Evolutionary conservation across 768 basidiomycete species (phyloP).

Genomic region (Tulasnella sp.): DNA sequence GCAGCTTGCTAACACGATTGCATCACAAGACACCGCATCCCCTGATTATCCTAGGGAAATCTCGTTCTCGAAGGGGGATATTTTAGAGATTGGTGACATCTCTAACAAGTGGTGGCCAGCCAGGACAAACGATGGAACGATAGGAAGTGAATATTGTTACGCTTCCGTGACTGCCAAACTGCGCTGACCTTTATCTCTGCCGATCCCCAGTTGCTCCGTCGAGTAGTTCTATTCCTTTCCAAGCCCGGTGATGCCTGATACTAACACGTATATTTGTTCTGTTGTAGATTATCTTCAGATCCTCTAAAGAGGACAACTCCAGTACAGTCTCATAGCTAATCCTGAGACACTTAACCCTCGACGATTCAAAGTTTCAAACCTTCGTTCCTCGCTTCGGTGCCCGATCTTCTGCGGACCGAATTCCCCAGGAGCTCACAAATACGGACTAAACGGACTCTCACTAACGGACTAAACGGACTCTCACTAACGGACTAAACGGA

Average conservation of each 20-base stretch:
- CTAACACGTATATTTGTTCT: not conserved
- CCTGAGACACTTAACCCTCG: not conserved
- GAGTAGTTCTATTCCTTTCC: slow-evolving; percentile 17
- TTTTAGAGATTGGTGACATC: slow-evolving; percentile 88
- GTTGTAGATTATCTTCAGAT: slow-evolving; percentile 23
- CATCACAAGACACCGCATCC: slow-evolving; percentile 71
- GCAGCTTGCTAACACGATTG: not conserved
- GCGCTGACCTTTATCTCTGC: slow-evolving; percentile 1
- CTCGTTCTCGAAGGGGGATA: slow-evolving; percentile 84
- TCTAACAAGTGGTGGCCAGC: slow-evolving; percentile 94
- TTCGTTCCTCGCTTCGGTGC: not conserved
- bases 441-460: too few species aligned
- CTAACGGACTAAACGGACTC: too few species aligned
- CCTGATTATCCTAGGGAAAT: slow-evolving; percentile 95
- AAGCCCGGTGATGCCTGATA: not conserved
- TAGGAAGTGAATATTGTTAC: slow-evolving; percentile 25
- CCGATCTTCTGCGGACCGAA: not conserved
- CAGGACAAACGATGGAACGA: slow-evolving; percentile 59
- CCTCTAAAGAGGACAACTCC: not conserved
- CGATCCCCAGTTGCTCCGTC: slow-evolving; percentile 23
- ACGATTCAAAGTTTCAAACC: not conserved
- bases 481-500: not conserved
- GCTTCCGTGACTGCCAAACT: not conserved
- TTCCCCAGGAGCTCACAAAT: not conserved
- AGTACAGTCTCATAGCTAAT: not conserved